Evolutionary conservation across 371 early-diverging fungal genomes (phyloP), one percentile per base, ranked within the genome.

Genomic region (Mucor sp.): DNA sequence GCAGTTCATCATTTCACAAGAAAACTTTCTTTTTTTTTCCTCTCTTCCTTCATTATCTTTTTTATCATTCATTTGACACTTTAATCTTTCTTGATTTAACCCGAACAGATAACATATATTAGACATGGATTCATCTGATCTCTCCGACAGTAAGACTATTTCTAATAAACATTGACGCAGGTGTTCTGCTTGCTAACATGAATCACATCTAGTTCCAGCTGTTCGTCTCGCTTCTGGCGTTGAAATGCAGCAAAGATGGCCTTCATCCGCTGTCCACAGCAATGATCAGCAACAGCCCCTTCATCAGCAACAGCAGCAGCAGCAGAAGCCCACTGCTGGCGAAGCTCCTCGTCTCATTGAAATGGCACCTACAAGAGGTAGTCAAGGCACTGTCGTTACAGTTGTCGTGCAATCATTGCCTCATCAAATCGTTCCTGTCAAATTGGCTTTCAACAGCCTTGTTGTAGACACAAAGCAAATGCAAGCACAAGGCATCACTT

Each of bases 111-210:
- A 44, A 44, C 7, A 44, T 1, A 44, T 6, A 44, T 44, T 43
- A 44, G 44, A 44, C 44, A 53, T 53, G 53, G 53, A 53, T 27
- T 53, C 62, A 74, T 81, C 5, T 86, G 88, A 21, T 85, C 76
- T 37, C 85, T 78, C 77, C 0, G 87, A 87, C 32, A 89, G 84
- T 80, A 53, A 53, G 53, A 53, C 8, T 23, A 6, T 19, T n/a
- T 8, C 17, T 43, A 17, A 44, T 7, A 44, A 44, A 44, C n/a
- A 53, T 53, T n/a, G 48, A 47, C 9, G n/a, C 61, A 74, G 6
- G 6, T 3, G 85, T 85, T n/a, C 3, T 85, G 75, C 32, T 83
- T 79, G 75, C 0, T 85, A 86, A 25, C 88, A 84, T 80, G 17
- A 47, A 9, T 25, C 27, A 19, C 6, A 15, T 58, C 4, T 30